These are phyloP conservation scores for Platismatia glauca DNA, from an alignment of 495 filamentous ascomycete genomes.

Conservation along the genomic window DNA sequence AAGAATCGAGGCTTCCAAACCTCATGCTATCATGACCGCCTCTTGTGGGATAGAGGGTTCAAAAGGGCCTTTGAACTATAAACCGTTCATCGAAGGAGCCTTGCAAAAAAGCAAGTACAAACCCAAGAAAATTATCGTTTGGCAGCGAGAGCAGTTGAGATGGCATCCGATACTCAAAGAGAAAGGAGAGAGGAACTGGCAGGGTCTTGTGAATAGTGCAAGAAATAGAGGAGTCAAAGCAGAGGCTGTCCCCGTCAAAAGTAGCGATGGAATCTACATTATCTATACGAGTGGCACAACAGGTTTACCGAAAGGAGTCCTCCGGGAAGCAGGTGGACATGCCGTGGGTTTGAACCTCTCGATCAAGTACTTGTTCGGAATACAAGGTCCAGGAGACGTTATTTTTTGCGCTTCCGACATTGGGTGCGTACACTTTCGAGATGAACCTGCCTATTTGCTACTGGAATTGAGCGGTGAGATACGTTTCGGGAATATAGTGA, in stretches of 20 bases:
- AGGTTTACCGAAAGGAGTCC: slow-evolving; percentile 78
- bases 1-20: slow-evolving; percentile 73
- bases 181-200: slow-evolving; percentile 68
- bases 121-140: slow-evolving; percentile 60
- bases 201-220: slow-evolving; percentile 60
- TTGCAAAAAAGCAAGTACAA: slow-evolving; percentile 50
- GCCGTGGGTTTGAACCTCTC: slow-evolving; percentile 76
- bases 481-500: no score
- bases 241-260: slow-evolving; percentile 64
- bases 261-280: slow-evolving; percentile 74
- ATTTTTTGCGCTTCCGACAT: slow-evolving; percentile 80
- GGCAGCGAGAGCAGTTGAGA: slow-evolving; percentile 65
- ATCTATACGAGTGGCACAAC: slow-evolving; percentile 88
- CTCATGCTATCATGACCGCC: slow-evolving; percentile 71
- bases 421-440: no score
- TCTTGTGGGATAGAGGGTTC: slow-evolving; percentile 86
- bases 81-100: slow-evolving; percentile 61
- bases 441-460: no score
- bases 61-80: slow-evolving; percentile 66
- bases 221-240: slow-evolving; percentile 54
- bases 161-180: slow-evolving; percentile 60
- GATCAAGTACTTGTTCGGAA: slow-evolving; percentile 68
- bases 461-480: no score
- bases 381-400: slow-evolving; percentile 72
- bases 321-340: slow-evolving; percentile 77